Base-by-base conservation (phyloP, 345 rosid species). In the Bretschneidera sinensis region DNA sequence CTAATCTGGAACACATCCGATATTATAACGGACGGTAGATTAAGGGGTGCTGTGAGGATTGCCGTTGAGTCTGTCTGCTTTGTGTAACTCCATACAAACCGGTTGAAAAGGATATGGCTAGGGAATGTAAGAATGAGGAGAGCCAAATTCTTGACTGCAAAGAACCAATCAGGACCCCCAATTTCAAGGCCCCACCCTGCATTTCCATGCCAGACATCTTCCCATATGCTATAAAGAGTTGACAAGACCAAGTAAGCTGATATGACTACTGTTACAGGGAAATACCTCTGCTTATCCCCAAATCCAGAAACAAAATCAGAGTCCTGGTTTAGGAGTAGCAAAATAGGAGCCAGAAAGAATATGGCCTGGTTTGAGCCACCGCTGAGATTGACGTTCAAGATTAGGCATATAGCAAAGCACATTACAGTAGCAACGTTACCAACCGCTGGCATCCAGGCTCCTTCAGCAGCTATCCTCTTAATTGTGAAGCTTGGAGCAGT, bases 381-480 rank as follows among this genome's bases (percentile, higher is more conserved):
- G 0, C 96, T 82, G 59, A 91, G 71, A 65, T 82, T 82, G 67
- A 86, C 70, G 60, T 91, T 95, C 80, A 91, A 77, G 70, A 91
- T 88, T 60, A 95, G 71, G 85, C 99, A 95, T 70, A 86, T 91
- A 22, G 96, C 92, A 62, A 95, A 95, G 78, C 99, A 95, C 95
- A 88, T 85, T 24, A 85, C 67, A 6, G 99, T 86, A 31, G 99
- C 96, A 19, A 91, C 92, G 22, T 95, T 95, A 31, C 99, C 99
- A 20, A 88, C 91, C 0, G 94, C 87, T 0, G 99, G 99, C 99
- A 95, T 95, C 99, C 99, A 95, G 21, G 96, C 95, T 59, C 96
- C 99, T 65, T 95, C 95, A 49, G 92, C 88, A 39, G 95, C 89
- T 82, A 95, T 90, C 74, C 82, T 85, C 84, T 91, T 92, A 68